Percentiles rank a stretch among this genome's conserved stretches.
These are phyloP conservation scores for Penicillium daleae DNA, from an alignment of 495 filamentous ascomycete species.

Conservation along the genomic window DNA sequence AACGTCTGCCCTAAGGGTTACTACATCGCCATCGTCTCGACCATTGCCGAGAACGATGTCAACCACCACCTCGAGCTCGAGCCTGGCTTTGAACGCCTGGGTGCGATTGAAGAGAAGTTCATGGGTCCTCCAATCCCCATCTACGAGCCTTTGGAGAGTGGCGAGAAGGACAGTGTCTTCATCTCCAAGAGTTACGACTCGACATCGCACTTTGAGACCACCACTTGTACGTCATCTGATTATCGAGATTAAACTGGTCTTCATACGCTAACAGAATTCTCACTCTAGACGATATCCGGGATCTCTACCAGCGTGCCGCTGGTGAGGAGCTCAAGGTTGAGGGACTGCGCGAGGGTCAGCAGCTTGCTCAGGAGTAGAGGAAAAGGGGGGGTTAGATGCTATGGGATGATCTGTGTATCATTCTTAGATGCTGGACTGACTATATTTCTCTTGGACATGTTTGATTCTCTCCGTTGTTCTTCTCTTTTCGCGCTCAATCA, in stretches of 20 bases:
- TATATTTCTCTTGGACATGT: slow-evolving; percentile 40
- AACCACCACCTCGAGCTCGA: slow-evolving; percentile 97
- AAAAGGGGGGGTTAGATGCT: slow-evolving; percentile 3
- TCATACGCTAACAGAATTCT: slow-evolving; percentile 7
- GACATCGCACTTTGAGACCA: slow-evolving; percentile 96
- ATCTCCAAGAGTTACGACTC: slow-evolving; percentile 99
- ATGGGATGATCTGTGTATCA: slow-evolving; percentile 32
- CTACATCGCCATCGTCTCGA: slow-evolving; percentile 98
- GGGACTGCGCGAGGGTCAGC: slow-evolving; percentile 56
- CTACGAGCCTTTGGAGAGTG: slow-evolving; percentile 89
- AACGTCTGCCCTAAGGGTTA: slow-evolving; percentile 99
- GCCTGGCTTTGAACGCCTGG: slow-evolving; percentile 90
- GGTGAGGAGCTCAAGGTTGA: slow-evolving; percentile 82
- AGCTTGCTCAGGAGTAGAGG: slow-evolving; percentile 53
- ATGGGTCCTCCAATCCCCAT: slow-evolving; percentile 90
- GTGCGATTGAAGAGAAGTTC: slow-evolving; percentile 95
- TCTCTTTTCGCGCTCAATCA: slow-evolving; percentile 20
- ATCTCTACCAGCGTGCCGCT: slow-evolving; percentile 86
- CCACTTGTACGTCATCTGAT: slow-evolving; percentile 56
- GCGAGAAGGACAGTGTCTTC: slow-evolving; percentile 88
- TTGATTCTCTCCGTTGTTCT: slow-evolving; percentile 25
- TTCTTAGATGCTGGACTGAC: slow-evolving; percentile 36
- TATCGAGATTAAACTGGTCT: neutral
- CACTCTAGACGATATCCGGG: slow-evolving; percentile 78
- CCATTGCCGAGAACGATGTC: slow-evolving; percentile 86